Evolutionary conservation across 1,284 basidiomycete species (phyloP), one percentile per base, ranked within the genome.

Genomic region (Cryptococcus floricola): DNA sequence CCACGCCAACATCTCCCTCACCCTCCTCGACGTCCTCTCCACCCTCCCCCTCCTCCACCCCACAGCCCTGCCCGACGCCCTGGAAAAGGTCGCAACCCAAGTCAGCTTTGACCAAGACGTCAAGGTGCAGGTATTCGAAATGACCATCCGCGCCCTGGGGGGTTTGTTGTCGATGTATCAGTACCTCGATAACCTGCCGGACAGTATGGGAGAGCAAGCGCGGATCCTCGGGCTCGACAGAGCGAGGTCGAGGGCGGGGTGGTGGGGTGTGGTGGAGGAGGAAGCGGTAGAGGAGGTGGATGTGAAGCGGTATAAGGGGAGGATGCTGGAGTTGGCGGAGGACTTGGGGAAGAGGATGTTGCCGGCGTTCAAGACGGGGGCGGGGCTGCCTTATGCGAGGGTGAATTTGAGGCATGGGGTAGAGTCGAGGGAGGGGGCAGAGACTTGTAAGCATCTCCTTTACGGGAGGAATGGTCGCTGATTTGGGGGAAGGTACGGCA

Each of bases 381-480:
- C 91, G 0, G 92, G 92, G 7, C 79, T 97, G 53, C 93, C 93
- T 6, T 91, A 85, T 70, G 90, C 94, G 49, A 83, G 93, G 73
- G 88, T 93, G 34, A 76, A 75, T 52, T 63, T 75, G 9, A 49
- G 68, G 18, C 48, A 57, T 8, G 74, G 71, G 1, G 51, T 77
- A 12, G 68, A 70, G 19, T 56, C 59, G 45, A 63, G 67, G 2
- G 76, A 77, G 59, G 70, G 57, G 39, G 42, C 59, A 19, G 74
- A 75, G 53, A 77, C 76, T 1, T 77, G 76, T 68, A 53, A 64
- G 70, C 59, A 16, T n/a, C 0, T 14, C n/a, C 27, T 27, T n/a
- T 14, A 23, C 38, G 12, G 4, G 10, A n/a, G 16, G 23, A 28
- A 4, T 68, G 79, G 31, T 34, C 31, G 47, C 81, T 85, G n/a